These are phyloP conservation scores for Pseudonectria foliicola DNA, from an alignment of 2,329 filamentous ascomycete species.

Conservation along the genomic window DNA sequence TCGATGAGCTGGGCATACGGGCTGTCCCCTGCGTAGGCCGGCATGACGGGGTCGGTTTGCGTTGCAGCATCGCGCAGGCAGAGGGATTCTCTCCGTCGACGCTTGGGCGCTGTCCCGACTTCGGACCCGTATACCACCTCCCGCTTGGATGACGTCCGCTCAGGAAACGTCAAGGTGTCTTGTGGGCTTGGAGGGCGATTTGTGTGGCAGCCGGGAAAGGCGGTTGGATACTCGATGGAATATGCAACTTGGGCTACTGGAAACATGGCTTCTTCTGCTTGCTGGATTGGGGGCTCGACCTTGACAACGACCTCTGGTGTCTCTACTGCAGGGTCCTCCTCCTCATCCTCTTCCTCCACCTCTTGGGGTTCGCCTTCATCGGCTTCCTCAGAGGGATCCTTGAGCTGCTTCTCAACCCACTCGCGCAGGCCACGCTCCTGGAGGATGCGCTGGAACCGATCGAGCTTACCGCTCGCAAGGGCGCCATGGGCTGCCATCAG, in stretches of 20 bases:
- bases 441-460: neutral
- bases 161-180: neutral
- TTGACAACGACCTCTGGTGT: neutral
- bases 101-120: neutral
- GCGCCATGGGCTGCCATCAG: constrained; percentile 3
- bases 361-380: neutral
- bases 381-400: neutral
- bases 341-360: neutral
- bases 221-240: too few relatives aligned
- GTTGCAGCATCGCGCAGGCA: neutral
- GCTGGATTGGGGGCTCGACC: neutral
- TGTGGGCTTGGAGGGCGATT: neutral
- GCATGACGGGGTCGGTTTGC: constrained; percentile 4
- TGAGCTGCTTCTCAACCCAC: constrained; percentile 5
- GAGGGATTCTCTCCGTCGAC: neutral
- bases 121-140: neutral
- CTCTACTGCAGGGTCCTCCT: neutral
- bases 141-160: neutral
- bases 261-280: neutral
- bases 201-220: neutral
- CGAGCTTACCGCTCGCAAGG: neutral
- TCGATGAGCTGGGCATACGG: neutral
- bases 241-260: too few relatives aligned
- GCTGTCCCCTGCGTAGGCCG: neutral
- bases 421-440: neutral